Base-by-base conservation (phyloP, 257 asterid species). In the Solanum corneliomulleri region DNA sequence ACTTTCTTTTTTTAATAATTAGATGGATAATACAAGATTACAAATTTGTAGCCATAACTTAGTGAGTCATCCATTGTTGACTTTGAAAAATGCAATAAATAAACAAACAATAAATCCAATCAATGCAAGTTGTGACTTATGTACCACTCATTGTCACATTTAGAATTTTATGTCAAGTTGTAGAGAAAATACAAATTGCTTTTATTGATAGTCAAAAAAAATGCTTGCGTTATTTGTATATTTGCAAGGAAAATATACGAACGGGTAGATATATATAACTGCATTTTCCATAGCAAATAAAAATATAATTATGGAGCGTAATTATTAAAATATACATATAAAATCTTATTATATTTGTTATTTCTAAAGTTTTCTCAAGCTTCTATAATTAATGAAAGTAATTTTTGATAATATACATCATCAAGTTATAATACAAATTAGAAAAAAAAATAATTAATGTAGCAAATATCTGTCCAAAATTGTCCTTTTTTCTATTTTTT, bases 261-360 rank as follows among this genome's bases (percentile, higher is more conserved):
- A 44, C 15, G 14, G 14, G 4, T 5, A 1, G 4, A 11, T 11
- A 44, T 11, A 45, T 45, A 45, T 16, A 44, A 12, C 5, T 5
- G 15, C 6, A 45, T 45, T 1, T 2, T 45, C 0, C 6, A 45
- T 45, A 45, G 52, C 52, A 45, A 45, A 45, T 7, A 45, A 0
- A 1, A 11, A 2, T 3, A 45, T 12, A 45, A 0, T 15, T 45
- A 45, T 45, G 6, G 0, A 42, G 4, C 47, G 0, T 12, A 42
- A 42, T 42, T 42, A 42, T 42, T 4, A 1, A 42, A 42, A 45
- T 45, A 45, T 12, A 45, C 52, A 1, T 45, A 11, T 3, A 45
- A 5, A 45, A 0, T 45, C 52, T 45, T 45, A 13, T 0, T 45
- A 45, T 45, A 1, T 45, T 45, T 45, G 52, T 2, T 45, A 45